phyloP scores from a whole-genome alignment of 805 yeast genomes.

The Candida piceae region DNA sequence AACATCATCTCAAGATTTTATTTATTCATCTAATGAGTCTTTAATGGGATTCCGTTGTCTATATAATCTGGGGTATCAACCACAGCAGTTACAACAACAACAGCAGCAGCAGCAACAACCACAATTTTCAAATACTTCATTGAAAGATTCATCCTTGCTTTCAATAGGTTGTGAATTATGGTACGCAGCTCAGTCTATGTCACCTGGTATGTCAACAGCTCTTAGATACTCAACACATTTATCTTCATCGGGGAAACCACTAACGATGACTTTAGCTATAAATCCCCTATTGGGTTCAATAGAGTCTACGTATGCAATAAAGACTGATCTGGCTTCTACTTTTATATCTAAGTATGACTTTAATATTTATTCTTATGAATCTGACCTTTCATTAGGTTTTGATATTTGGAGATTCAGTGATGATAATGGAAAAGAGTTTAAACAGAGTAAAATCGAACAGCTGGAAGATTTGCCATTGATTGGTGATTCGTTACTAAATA shows the following conservation, averaged over 20 bases:
- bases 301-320: conserved; percentile 81
- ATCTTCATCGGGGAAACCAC: conserved; percentile 82
- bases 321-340: conserved; percentile 68
- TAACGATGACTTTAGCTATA: conserved; percentile 78
- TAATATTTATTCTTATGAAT: conserved; percentile 84
- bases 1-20: conserved; percentile 61
- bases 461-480: conserved; percentile 5
- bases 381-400: conserved; percentile 80
- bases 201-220: conserved; percentile 87
- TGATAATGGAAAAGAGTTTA: too few species aligned
- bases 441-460: neutral
- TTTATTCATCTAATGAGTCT: conserved; percentile 80
- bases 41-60: conserved; percentile 76
- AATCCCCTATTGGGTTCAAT: conserved; percentile 90
- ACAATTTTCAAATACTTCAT: neutral
- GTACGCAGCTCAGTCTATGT: conserved; percentile 77
- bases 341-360: conserved; percentile 84
- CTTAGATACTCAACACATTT: conserved; percentile 73
- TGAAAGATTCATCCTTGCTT: conserved; percentile 39
- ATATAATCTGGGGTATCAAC: conserved; percentile 51
- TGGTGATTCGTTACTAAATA: neutral
- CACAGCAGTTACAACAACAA: neutral
- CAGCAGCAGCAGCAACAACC: neutral
- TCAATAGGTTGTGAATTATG: conserved; percentile 82
- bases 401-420: conserved; percentile 61